phyloP scores from a whole-genome alignment of 176 grass and related monocot species.

The Carex cristatella region DNA sequence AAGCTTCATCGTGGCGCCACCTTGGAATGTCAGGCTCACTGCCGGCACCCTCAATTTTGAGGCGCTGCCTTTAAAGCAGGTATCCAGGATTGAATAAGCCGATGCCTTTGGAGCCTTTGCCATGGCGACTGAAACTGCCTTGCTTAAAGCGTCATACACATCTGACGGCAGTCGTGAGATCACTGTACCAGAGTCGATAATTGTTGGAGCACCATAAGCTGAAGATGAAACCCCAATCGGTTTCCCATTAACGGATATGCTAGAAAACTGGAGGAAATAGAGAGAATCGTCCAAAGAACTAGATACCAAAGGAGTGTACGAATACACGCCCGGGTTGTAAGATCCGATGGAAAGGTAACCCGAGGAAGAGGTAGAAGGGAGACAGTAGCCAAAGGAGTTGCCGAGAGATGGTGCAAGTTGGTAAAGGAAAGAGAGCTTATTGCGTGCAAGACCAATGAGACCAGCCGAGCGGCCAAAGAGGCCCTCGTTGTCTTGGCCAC shows the following conservation, averaged over 20 bases:
- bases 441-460: conserved; percentile 73
- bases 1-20: conserved; percentile 45
- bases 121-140: conserved; percentile 45
- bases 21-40: conserved; percentile 45
- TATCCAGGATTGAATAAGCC: conserved; percentile 53
- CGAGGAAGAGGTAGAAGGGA: conserved; percentile 48
- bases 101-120: conserved; percentile 14
- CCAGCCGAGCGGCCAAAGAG: conserved; percentile 71
- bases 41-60: conserved; percentile 33
- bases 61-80: conserved; percentile 52
- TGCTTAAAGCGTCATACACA: conserved; percentile 63
- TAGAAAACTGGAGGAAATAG: conserved; percentile 68
- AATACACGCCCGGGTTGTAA: conserved; percentile 47
- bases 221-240: conserved; percentile 31
- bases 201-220: conserved; percentile 52
- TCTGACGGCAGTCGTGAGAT: conserved; percentile 54
- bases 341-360: conserved; percentile 65
- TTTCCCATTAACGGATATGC: conserved; percentile 45
- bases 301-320: conserved; percentile 64
- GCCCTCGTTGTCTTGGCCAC: conserved; percentile 86
- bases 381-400: conserved; percentile 84
- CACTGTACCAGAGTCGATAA: conserved; percentile 89
- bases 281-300: conserved; percentile 66
- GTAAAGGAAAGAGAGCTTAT: conserved; percentile 71
- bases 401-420: conserved; percentile 60